Percentiles rank a stretch among this genome's conserved stretches.
Evolutionary conservation across 2,329 filamentous ascomycete genomes (phyloP).

Genomic region (Fusarium paranaense): DNA sequence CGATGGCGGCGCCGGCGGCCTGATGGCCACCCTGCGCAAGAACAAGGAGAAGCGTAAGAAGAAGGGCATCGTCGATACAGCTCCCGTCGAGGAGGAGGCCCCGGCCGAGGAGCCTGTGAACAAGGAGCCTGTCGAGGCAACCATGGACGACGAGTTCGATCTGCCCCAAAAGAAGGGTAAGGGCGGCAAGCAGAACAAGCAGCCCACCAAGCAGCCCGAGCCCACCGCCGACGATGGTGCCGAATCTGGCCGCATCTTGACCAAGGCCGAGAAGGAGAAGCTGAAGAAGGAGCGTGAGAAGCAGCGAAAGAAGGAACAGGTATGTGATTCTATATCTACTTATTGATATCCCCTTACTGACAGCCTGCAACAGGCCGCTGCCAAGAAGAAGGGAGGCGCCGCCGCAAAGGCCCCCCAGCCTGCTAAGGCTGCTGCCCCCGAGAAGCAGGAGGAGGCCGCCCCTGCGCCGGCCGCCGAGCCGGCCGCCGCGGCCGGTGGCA

Average conservation of each 20-base stretch:
- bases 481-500: slow-evolving; percentile 58
- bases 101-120: slow-evolving; percentile 71
- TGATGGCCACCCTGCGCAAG: slow-evolving; percentile 85
- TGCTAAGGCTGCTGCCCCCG: slow-evolving; percentile 53
- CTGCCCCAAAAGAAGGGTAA: slow-evolving; percentile 82
- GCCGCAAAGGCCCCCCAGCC: slow-evolving; percentile 43
- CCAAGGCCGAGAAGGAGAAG: slow-evolving; percentile 98
- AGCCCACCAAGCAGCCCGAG: slow-evolving; percentile 56
- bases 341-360: slow-evolving; percentile 16
- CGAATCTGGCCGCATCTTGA: slow-evolving; percentile 78
- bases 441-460: slow-evolving; percentile 74
- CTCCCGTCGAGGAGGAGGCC: slow-evolving; percentile 58
- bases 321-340: slow-evolving; percentile 49
- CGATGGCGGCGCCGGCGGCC: slow-evolving; percentile 69
- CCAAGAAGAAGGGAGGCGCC: slow-evolving; percentile 79
- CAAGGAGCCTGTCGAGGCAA: slow-evolving; percentile 85
- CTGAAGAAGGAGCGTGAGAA: slow-evolving; percentile 98
- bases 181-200: slow-evolving; percentile 61
- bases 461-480: slow-evolving; percentile 45
- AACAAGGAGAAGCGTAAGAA: slow-evolving; percentile 90
- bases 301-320: slow-evolving; percentile 98
- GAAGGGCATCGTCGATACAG: slow-evolving; percentile 80
- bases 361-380: slow-evolving; percentile 62
- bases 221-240: slow-evolving; percentile 66
- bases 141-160: slow-evolving; percentile 86